Conservation (phyloP, 2,329 filamentous ascomycete genomes). For the Penicillium sp. region DNA sequence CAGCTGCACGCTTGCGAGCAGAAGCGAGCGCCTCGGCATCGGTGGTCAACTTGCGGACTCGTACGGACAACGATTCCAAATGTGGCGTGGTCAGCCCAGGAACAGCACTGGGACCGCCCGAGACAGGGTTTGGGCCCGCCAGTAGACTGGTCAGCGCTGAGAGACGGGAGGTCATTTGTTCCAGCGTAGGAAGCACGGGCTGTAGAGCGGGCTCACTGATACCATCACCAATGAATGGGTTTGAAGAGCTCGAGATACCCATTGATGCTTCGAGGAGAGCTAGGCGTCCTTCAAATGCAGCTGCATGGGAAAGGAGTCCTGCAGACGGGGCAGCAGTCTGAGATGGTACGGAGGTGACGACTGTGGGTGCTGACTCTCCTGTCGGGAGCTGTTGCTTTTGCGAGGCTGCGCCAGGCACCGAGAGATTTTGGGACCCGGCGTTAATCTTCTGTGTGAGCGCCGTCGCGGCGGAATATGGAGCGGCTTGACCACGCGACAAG, state of each 20-base stretch:
- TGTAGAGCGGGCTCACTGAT: conserved; percentile 57
- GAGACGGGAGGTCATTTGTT: conserved; percentile 79
- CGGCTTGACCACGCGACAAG: conserved; percentile 31
- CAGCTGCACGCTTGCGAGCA: conserved; percentile 48
- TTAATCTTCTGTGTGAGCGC: conserved; percentile 41
- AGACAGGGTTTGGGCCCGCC: conserved; percentile 39
- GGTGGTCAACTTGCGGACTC: conserved; percentile 49
- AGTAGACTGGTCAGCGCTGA: conserved; percentile 65
- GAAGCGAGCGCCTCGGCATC: conserved; percentile 50
- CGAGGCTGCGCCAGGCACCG: conserved; percentile 9
- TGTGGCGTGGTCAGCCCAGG: conserved; percentile 45
- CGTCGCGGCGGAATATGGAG: conserved; percentile 40
- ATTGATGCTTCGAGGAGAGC: conserved; percentile 77
- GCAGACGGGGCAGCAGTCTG: conserved; percentile 37
- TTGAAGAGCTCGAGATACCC: conserved; percentile 72
- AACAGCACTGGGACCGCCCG: conserved; percentile 25
- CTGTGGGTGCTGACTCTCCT: conserved; percentile 11
- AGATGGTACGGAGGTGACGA: conserved; percentile 17
- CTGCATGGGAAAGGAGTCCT: conserved; percentile 72
- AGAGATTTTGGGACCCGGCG: conserved; percentile 14
- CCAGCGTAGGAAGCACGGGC: conserved; percentile 80
- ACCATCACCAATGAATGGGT: conserved; percentile 53
- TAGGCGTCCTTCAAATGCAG: conserved; percentile 84
- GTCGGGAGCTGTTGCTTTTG: conserved; percentile 12
- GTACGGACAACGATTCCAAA: conserved; percentile 48